These are phyloP conservation scores for Ceratocystis albifundus DNA, from an alignment of 2,329 filamentous ascomycete species.

Conservation along the genomic window DNA sequence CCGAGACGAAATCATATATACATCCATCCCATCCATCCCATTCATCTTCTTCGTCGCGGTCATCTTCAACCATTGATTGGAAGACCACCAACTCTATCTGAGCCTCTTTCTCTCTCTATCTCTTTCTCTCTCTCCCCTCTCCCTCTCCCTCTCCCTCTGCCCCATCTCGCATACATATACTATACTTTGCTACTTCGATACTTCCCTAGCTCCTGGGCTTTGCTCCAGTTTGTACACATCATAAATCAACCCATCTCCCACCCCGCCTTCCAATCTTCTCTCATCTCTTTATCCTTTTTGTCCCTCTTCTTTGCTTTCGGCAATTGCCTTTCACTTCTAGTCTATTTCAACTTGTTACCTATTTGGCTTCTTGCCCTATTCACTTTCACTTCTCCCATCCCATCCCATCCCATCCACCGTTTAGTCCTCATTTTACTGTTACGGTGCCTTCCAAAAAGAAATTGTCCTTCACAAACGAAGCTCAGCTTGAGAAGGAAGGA, in stretches of 20 bases:
- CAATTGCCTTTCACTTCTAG: constrained; percentile 10
- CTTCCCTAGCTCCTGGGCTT: not conserved
- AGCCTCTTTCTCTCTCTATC: not conserved
- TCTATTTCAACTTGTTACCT: not conserved
- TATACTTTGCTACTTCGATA: not conserved
- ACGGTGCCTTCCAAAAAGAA: not conserved
- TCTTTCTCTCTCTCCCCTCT: constrained; percentile 1
- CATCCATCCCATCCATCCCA: constrained; percentile 5
- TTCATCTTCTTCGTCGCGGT: not conserved
- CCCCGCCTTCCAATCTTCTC: constrained; percentile 1
- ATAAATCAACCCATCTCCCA: constrained; percentile 8
- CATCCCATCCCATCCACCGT: no score
- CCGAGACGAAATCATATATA: constrained; percentile 11
- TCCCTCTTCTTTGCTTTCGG: constrained; percentile 5
- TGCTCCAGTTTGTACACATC: not conserved
- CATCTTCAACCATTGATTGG: constrained; percentile 2
- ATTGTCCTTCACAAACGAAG: not conserved
- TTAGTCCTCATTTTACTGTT: not conserved
- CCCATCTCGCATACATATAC: constrained; percentile 6
- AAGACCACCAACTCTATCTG: constrained; percentile 12
- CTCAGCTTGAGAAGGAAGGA: constrained; percentile 6
- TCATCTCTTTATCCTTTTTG: constrained; percentile 1
- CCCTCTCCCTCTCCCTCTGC: not conserved
- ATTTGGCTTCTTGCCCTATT: constrained; percentile 2
- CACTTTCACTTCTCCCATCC: not conserved